Conservation (phyloP, 2,329 filamentous ascomycete species). For the Zymoseptoria ardabiliae region DNA sequence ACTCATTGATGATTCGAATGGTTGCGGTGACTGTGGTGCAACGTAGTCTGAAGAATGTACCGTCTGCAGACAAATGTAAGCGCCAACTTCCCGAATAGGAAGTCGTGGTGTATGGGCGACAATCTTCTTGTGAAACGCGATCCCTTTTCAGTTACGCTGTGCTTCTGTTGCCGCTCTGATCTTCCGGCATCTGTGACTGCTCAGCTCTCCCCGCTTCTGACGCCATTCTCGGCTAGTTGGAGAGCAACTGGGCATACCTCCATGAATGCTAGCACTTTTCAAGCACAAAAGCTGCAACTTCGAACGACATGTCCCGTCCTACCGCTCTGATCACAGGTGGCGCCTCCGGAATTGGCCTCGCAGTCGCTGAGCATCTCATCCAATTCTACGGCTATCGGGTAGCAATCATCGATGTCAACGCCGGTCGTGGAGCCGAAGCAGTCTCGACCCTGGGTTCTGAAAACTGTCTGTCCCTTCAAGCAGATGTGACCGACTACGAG, state of each 20-base stretch:
- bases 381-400: slow-evolving; percentile 15
- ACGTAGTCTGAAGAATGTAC: not conserved
- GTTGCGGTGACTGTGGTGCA: not conserved
- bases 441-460: slow-evolving; percentile 8
- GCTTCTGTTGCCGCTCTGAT: not conserved
- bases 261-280: not conserved
- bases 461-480: slow-evolving; percentile 13
- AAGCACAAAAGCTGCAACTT: not conserved
- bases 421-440: slow-evolving; percentile 10
- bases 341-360: slow-evolving; percentile 19
- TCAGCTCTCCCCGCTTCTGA: not conserved
- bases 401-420: slow-evolving; percentile 15
- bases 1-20: not conserved
- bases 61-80: not conserved
- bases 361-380: slow-evolving; percentile 19
- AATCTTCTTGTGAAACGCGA: too few relatives aligned
- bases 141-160: not conserved
- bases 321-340: slow-evolving; percentile 18
- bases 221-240: not conserved
- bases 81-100: not conserved
- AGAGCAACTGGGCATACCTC: not conserved
- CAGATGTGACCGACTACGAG: slow-evolving; percentile 35
- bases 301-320: slow-evolving; percentile 9
- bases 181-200: not conserved
- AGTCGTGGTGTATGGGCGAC: not conserved